phyloP scores from a whole-genome alignment of 805 yeast genomes.

The Lipomyces mesembrius region DNA sequence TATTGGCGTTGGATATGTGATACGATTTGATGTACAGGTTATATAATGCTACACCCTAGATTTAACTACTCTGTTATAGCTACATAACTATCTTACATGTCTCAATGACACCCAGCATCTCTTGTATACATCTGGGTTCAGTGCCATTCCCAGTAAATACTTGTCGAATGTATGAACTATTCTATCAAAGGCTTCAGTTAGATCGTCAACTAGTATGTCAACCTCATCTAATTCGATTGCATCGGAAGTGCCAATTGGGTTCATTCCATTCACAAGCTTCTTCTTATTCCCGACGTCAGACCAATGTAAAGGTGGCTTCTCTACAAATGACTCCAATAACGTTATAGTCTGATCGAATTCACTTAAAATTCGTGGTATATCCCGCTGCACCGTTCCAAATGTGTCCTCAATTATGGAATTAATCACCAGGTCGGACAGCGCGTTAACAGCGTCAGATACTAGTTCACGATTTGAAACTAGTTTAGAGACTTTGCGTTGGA shows the following conservation, averaged over 20 bases:
- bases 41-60: no score
- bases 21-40: not conserved
- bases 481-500: conserved; percentile 40
- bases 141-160: conserved; percentile 42
- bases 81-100: conserved; percentile 2
- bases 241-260: conserved; percentile 24
- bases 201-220: conserved; percentile 27
- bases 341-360: conserved; percentile 40
- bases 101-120: conserved; percentile 20
- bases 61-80: not conserved
- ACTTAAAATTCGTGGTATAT: conserved; percentile 45
- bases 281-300: conserved; percentile 41
- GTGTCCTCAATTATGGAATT: conserved; percentile 48
- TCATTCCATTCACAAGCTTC: conserved; percentile 12
- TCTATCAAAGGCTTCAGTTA: conserved; percentile 40
- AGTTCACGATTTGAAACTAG: conserved; percentile 42
- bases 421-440: conserved; percentile 44
- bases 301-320: conserved; percentile 45
- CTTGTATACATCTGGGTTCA: conserved; percentile 31
- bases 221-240: conserved; percentile 36
- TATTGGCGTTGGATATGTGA: conserved; percentile 1
- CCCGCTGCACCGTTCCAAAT: conserved; percentile 50
- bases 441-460: conserved; percentile 42
- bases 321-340: conserved; percentile 38
- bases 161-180: conserved; percentile 42